Conservation (phyloP, 768 basidiomycete species). For the Suillus fuscotomentosus region DNA sequence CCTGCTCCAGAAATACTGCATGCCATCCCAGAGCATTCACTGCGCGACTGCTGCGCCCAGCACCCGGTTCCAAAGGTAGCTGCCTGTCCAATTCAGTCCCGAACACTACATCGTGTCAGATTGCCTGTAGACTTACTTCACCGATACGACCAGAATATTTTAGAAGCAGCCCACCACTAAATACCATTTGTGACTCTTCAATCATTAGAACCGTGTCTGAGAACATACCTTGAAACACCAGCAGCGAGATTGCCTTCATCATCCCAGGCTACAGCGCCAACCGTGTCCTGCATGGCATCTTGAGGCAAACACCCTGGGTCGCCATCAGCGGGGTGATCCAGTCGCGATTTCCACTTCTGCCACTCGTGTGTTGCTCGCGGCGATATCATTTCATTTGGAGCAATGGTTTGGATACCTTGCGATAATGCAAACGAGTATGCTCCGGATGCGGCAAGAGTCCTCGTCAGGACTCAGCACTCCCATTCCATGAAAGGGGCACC, state of each 20-base stretch:
- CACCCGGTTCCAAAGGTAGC: constrained; percentile 74
- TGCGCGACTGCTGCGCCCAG: constrained; percentile 51
- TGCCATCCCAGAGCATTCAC: constrained; percentile 41
- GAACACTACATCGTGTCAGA: background rate
- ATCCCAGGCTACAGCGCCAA: constrained; percentile 70
- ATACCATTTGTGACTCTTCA: background rate
- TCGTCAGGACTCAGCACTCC: constrained; percentile 20
- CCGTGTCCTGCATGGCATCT: constrained; percentile 67
- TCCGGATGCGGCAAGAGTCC: constrained; percentile 61
- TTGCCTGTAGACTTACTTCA: constrained; percentile 45
- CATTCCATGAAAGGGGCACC: background rate
- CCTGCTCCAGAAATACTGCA: constrained; percentile 79
- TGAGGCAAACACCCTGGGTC: constrained; percentile 12
- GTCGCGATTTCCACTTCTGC: constrained; percentile 55
- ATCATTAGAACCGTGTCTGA: background rate
- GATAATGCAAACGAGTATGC: constrained; percentile 53
- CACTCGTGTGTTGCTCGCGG: constrained; percentile 51
- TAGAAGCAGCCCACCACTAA: constrained; percentile 76
- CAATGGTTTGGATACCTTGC: constrained; percentile 33
- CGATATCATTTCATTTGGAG: constrained; percentile 47
- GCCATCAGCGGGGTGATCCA: constrained; percentile 22
- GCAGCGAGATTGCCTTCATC: constrained; percentile 48
- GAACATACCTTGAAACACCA: constrained; percentile 69
- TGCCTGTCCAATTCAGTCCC: constrained; percentile 42
- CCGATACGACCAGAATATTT: constrained; percentile 75